Evolutionary conservation across 2,329 filamentous ascomycete species (phyloP), one percentile per base, ranked within the genome.

Genomic region (Alternaria panax): DNA sequence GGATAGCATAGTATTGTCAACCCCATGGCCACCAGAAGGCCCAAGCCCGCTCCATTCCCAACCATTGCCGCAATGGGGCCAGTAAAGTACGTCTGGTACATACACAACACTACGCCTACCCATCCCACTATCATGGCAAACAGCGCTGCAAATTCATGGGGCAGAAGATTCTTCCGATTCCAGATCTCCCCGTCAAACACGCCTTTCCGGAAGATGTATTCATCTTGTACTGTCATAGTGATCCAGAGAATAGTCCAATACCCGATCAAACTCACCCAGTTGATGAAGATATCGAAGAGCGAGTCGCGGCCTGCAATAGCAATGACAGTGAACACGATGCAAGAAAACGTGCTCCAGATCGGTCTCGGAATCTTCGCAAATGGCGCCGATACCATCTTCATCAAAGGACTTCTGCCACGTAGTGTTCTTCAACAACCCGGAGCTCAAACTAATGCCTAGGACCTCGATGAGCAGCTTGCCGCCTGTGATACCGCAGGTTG

Each of bases 351-450:
- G 1, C 86, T 88, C 88, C 88, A 91, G 66, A 90, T 69, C 75
- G 88, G 90, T 4, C 90, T 87, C 1, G 90, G 89, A 0, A 92
- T 82, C 48, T 80, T 82, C 62, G 86, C 84, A 3, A 87, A 84
- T 67, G 81, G 82, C 42, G 5, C 88, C 88, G 18, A 67, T 59
- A 45, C 86, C 83, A 4, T 86, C 86, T 24, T 79, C 74, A 22
- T 80, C 74, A 70, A 87, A 88, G 0, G 87, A 87, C 2, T 78
- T 72, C 12, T 79, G 75, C 82, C 87, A 90, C n/a, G 76, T 75
- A 0, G 81, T 67, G 59, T 86, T 81, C 12, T 77, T 77, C 6
- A 79, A 64, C 2, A 89, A 79, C 2, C 87, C 87, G 0, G 84
- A 86, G 6, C 81, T 87, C 3, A 90, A 82, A 3, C 88, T 87